A percentile compares a stretch with the other conserved stretches of the same genome.
Conservation (phyloP, 805 yeast species). For the Metschnikowia bowlesiae region DNA sequence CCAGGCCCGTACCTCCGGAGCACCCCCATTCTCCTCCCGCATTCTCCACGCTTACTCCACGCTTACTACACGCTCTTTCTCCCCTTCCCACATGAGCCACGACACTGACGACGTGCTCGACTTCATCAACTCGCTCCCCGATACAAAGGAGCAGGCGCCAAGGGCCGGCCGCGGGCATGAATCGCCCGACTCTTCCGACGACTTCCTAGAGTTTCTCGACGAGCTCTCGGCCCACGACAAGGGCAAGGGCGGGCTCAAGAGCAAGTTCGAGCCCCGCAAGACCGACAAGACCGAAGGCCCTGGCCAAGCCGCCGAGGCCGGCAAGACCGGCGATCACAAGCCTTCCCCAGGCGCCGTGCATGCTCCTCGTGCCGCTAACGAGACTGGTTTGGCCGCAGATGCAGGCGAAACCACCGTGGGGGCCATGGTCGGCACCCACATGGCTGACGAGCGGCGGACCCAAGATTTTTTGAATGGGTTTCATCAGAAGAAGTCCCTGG, state of each 20-base stretch:
- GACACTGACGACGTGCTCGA: conserved; percentile 76
- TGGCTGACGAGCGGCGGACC: too few species aligned
- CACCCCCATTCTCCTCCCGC: too few species aligned
- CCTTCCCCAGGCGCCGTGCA: too few species aligned
- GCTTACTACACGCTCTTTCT: not conserved
- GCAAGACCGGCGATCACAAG: too few species aligned
- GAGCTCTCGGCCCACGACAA: conserved; percentile 64
- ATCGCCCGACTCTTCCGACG: conserved; percentile 33
- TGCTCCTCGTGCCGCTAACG: too few species aligned
- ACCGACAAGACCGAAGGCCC: not conserved
- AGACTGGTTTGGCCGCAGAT: too few species aligned
- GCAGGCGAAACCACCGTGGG: too few species aligned
- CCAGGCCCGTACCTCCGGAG: too few species aligned
- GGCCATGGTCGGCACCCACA: too few species aligned
- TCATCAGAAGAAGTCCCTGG: not conserved
- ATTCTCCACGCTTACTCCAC: too few species aligned
- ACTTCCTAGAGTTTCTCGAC: conserved; percentile 55
- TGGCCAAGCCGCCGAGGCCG: not conserved
- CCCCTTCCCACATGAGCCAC: conserved; percentile 5
- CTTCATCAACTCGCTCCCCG: conserved; percentile 76
- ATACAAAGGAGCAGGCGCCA: conserved; percentile 30
- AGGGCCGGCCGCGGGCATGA: conserved; percentile 21
- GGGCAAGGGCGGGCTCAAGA: conserved; percentile 17
- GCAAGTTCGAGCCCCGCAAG: conserved; percentile 35
- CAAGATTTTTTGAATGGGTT: not conserved